Conservation (phyloP, 371 early-diverging fungal genomes). For the Mortierella sp. region DNA sequence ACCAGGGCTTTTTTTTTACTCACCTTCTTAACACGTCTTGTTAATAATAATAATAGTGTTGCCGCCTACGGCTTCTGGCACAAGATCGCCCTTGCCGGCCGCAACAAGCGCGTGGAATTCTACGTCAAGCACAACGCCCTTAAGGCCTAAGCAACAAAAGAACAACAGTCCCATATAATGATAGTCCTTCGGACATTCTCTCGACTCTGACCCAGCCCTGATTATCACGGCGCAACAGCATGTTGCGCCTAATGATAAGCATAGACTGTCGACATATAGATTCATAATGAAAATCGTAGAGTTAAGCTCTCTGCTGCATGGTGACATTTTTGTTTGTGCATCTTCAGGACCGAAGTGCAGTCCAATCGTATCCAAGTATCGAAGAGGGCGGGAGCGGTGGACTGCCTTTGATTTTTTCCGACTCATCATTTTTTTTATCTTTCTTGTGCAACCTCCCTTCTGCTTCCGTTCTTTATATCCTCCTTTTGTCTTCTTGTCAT, state of each 20-base stretch:
- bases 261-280: too few relatives aligned
- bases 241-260: too few relatives aligned
- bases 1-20: too few relatives aligned
- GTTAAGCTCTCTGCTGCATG: too few relatives aligned
- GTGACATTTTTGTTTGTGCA: too few relatives aligned
- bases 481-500: neutral
- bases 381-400: too few relatives aligned
- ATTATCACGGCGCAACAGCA: neutral
- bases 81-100: slow-evolving; percentile 10
- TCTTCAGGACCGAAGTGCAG: too few relatives aligned
- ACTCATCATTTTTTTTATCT: neutral
- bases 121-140: slow-evolving; percentile 18
- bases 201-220: neutral
- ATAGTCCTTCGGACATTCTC: neutral
- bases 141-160: slow-evolving; percentile 10
- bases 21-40: too few relatives aligned
- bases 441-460: neutral
- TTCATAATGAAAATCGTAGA: too few relatives aligned
- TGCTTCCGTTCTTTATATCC: neutral
- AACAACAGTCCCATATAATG: neutral
- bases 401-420: neutral
- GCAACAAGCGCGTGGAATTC: slow-evolving; percentile 12
- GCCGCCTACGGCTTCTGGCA: slow-evolving; percentile 20
- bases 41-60: neutral
- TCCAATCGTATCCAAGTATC: too few relatives aligned